Evolutionary conservation across 768 basidiomycete genomes (phyloP), one percentile per base, ranked within the genome.

Genomic region (Leccinum uliginosum): DNA sequence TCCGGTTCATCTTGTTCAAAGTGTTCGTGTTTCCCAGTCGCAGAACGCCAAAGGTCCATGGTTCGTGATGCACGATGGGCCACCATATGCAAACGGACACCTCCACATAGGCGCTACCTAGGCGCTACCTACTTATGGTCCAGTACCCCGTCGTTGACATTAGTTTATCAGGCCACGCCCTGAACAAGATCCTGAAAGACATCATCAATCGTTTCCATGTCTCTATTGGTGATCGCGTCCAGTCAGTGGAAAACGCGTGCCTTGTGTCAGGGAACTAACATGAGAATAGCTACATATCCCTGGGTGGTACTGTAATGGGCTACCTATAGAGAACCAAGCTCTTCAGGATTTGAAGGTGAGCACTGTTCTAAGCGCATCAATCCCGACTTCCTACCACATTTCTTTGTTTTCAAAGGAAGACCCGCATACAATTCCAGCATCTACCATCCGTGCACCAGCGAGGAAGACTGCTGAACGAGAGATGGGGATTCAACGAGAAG

Each of bases 221-320:
- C 19, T 81, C 85, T 15, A 76, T 81, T 44, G 95, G 96, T 10
- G 75, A 82, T 59, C 81, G 82, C 62, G 88, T 98, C 44, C 86
- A 94, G 93, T 96, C 62, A 70, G 89, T 68, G 32, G 50, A 60
- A 27, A 21, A 46, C 27, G n/a, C 24, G 43, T 47, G 5, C 11
- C 14, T 54, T 48, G 9, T 45, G 27, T 21, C 3, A 0, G 21
- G 23, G 46, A 47, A 19, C 51, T 58, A 43, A 59, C 29, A 38
- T 53, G 38, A 43, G 35, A 14, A 17, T 56, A 98, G 96, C 65
- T 98, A 95, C 73, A 73, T 90, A n/a, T n/a, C 12, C 95, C 96
- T 32, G 96, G 96, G 10, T 99, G 93, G 93, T 96, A 99, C 66
- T 98, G 96, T 65, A 96, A 99, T 69, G 96, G 96, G 7, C 83